Evolutionary conservation across 2,329 filamentous ascomycete genomes (phyloP).

Genomic region (Rhytidhysteron rufulum): DNA sequence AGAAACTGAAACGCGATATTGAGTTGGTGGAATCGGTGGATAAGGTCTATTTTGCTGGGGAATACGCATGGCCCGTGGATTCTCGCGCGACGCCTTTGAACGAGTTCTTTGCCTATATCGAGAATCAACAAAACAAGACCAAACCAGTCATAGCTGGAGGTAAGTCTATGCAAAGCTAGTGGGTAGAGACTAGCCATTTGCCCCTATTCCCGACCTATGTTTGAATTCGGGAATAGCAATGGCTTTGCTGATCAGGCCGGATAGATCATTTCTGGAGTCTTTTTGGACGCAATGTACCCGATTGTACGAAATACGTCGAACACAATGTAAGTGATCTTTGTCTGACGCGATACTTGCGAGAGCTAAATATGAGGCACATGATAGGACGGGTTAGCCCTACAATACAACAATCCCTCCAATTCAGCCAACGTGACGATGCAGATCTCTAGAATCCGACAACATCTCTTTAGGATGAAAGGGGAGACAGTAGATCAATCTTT

Average conservation of each 20-base stretch:
- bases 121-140: slow-evolving; percentile 23
- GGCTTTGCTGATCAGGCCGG: background rate
- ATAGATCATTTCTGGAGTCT: slow-evolving; percentile 24
- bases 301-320: slow-evolving; percentile 45
- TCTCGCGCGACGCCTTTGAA: slow-evolving; percentile 26
- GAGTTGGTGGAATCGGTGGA: slow-evolving; percentile 30
- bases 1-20: slow-evolving; percentile 39
- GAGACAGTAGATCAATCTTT: slow-evolving; percentile 8
- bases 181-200: no score
- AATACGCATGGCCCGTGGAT: slow-evolving; percentile 44
- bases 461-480: slow-evolving; percentile 40
- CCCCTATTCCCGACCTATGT: no score
- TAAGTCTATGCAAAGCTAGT: slow-evolving; percentile 7
- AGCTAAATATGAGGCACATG: background rate
- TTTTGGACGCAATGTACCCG: slow-evolving; percentile 44
- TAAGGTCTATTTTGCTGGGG: slow-evolving; percentile 45
- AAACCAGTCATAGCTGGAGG: slow-evolving; percentile 37
- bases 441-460: slow-evolving; percentile 43
- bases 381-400: slow-evolving; percentile 43
- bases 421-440: slow-evolving; percentile 34
- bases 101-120: slow-evolving; percentile 41
- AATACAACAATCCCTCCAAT: slow-evolving; percentile 45
- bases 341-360: background rate
- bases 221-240: no score
- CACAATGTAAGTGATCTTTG: slow-evolving; percentile 24